Conservation (phyloP, 2,329 filamentous ascomycete genomes). For the Diaporthe aspalathi region DNA sequence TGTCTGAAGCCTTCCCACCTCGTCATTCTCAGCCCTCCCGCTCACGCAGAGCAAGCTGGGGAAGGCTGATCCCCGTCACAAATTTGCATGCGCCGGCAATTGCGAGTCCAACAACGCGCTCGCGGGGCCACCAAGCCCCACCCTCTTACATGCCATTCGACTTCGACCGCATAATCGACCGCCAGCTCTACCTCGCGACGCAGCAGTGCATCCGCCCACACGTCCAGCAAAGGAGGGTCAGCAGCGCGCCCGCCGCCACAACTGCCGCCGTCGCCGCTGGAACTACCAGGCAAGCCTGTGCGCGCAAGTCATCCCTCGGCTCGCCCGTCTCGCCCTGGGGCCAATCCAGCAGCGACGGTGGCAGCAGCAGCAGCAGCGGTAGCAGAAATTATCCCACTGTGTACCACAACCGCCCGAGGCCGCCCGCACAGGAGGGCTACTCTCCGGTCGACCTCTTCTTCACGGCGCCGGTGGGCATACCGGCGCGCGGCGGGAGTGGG, state of each 20-base stretch:
- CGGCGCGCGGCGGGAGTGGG: background rate
- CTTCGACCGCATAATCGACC: slow-evolving; percentile 29
- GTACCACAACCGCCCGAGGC: background rate
- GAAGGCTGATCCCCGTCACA: background rate
- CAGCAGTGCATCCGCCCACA: slow-evolving; percentile 25
- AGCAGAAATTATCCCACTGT: background rate
- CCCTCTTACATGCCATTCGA: slow-evolving; percentile 30
- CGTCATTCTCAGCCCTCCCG: background rate
- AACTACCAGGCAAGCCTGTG: background rate
- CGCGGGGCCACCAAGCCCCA: background rate
- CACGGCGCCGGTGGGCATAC: slow-evolving; percentile 4
- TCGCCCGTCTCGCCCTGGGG: slow-evolving; percentile 10
- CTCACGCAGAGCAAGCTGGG: background rate
- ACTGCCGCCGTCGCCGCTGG: background rate
- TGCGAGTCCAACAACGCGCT: background rate
- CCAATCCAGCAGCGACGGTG: background rate
- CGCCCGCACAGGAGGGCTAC: background rate
- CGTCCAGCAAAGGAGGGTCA: slow-evolving; percentile 8
- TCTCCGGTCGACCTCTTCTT: slow-evolving; percentile 7
- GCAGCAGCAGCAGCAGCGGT: background rate
- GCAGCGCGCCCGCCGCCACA: background rate
- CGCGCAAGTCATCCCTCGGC: slow-evolving; percentile 3
- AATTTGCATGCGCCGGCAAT: background rate
- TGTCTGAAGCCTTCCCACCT: background rate
- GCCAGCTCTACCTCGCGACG: slow-evolving; percentile 31